Base-by-base conservation (phyloP, 305 asterid species). In the Fraxinus velutina region DNA sequence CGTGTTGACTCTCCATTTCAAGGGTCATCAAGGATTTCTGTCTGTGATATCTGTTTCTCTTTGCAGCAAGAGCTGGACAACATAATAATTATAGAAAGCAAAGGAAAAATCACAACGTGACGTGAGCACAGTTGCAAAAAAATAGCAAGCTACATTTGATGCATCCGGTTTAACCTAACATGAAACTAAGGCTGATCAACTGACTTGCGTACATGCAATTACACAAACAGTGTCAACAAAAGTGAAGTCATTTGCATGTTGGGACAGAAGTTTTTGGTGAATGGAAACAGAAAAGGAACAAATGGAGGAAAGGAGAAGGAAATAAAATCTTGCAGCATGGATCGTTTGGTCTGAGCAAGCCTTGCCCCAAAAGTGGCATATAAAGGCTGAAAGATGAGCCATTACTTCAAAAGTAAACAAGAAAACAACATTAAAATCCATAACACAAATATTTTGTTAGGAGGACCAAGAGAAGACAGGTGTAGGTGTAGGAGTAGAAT, bases 1-100 rank as follows among this genome's bases (percentile, higher is more conserved):
- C 98, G 76, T 96, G 99, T 73, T 94, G 99, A 90, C 98, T 94
- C 89, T 96, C 99, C 98, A 96, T 91, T 89, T 96, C 99, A 27
- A 96, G 96, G 60, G 91, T 85, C 93, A 90, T 89, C 89, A 94
- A 81, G 0, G 99, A 94, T 78, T 96, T 96, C 80, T 94, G 97
- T 44, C 99, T 82, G 17, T 94, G 98, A 76, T 96, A 96, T 84
- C 92, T 88, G 66, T 93, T 94, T 85, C 98, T 89, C 89, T 93
- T 94, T 27, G 97, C 97, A 9, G 98, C 94, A 60, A 94, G 89
- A 80, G 98, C 98, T 96, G 93, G 37, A 29, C 33, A 9, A 36
- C 33, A 71, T n/a, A 13, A 57, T 7, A 78, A 37, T 36, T 39
- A 2, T 62, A 76, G 72, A 55, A 68, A 72, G 44, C 70, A 42